Evolutionary conservation across 441 rosid species (phyloP).

Genomic region (Croton laevigatus): DNA sequence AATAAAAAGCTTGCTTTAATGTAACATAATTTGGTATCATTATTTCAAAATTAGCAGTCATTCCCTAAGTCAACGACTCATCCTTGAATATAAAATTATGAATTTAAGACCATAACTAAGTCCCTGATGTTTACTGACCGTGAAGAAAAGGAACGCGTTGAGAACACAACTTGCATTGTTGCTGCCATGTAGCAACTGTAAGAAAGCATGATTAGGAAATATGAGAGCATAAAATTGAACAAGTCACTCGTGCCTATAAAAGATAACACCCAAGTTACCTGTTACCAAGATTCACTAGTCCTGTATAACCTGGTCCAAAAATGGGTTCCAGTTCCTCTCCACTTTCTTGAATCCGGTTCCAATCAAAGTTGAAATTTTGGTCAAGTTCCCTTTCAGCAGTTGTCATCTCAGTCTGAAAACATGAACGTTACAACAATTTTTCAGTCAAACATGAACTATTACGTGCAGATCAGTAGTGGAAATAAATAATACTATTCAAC

Average conservation of each 20-base stretch:
- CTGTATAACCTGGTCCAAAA: slow-evolving; percentile 93
- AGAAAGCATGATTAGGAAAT: slow-evolving; percentile 22
- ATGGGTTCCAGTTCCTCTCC: slow-evolving; percentile 79
- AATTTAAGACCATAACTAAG: too few species aligned
- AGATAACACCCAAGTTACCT: slow-evolving; percentile 45
- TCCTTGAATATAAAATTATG: too few species aligned
- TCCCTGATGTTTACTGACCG: slow-evolving; percentile 39
- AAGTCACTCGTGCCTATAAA: slow-evolving; percentile 5
- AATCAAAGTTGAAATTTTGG: slow-evolving; percentile 92
- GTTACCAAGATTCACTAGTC: slow-evolving; percentile 94
- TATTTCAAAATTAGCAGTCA: too few species aligned
- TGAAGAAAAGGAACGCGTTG: slow-evolving; percentile 62
- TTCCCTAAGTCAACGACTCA: too few species aligned
- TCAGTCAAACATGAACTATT: slow-evolving; percentile 4
- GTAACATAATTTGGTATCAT: too few species aligned
- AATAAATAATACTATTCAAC: slow-evolving; percentile 9
- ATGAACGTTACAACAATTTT: slow-evolving; percentile 2
- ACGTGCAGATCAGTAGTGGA: background rate
- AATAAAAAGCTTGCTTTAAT: too few species aligned
- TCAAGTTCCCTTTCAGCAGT: slow-evolving; percentile 99
- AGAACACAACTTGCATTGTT: slow-evolving; percentile 92
- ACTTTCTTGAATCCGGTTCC: slow-evolving; percentile 99
- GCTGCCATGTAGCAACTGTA: slow-evolving; percentile 99
- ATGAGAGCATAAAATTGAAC: slow-evolving; percentile 15
- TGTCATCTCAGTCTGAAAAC: slow-evolving; percentile 90